A percentile compares a stretch with the other conserved stretches of the same genome.
Evolutionary conservation across 805 yeast species (phyloP).

Genomic region (Cyberlindnera mrakii): DNA sequence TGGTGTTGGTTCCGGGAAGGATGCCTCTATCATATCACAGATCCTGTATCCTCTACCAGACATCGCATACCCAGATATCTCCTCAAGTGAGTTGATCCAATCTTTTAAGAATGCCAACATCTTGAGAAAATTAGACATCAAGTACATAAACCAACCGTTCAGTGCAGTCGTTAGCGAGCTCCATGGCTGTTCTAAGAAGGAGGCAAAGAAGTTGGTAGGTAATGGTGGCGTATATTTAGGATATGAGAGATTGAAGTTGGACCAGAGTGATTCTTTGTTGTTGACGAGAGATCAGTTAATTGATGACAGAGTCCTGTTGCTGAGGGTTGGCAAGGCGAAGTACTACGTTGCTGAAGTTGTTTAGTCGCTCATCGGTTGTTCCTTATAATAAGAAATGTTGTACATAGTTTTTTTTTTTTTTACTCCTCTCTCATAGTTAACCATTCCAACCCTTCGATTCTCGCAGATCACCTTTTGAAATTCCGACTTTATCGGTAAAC

Average conservation of each 20-base stretch:
- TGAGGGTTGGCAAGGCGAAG: constrained; percentile 72
- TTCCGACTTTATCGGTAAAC: too few relatives aligned
- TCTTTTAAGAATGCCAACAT: constrained; percentile 59
- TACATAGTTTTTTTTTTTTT: neutral
- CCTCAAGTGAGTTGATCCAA: constrained; percentile 42
- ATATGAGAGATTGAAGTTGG: constrained; percentile 45
- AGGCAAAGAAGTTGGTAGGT: constrained; percentile 53
- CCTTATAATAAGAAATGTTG: neutral
- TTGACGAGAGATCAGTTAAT: constrained; percentile 45
- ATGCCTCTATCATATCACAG: constrained; percentile 61
- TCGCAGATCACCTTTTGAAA: neutral
- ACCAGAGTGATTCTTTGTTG: constrained; percentile 43
- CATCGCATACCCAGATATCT: constrained; percentile 39
- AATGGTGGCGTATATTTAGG: constrained; percentile 77
- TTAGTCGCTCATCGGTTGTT: neutral
- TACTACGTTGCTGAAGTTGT: constrained; percentile 46
- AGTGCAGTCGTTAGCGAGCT: constrained; percentile 46
- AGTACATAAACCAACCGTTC: constrained; percentile 36
- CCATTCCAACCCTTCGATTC: neutral
- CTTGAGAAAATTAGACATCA: constrained; percentile 32
- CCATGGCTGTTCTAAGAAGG: constrained; percentile 45
- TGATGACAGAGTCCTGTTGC: constrained; percentile 52
- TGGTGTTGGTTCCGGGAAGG: constrained; percentile 69
- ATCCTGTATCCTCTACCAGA: constrained; percentile 58
- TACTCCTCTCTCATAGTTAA: neutral